Evolutionary conservation across 2,329 filamentous ascomycete genomes (phyloP).

Genomic region (Trichoderma semiorbis): DNA sequence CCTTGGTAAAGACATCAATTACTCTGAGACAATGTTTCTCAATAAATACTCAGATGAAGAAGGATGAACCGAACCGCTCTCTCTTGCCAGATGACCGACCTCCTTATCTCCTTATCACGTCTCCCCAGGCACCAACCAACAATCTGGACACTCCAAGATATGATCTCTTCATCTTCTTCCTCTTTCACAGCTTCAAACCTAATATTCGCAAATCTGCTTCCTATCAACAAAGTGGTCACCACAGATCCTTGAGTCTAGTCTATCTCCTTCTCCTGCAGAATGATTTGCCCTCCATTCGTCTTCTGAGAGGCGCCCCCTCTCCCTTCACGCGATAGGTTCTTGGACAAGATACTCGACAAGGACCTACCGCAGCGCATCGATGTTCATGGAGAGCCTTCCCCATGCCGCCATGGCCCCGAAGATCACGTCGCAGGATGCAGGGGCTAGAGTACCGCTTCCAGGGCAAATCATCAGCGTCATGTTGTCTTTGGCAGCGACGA

Average conservation of each 20-base stretch:
- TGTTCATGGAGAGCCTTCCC: not conserved
- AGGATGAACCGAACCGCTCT: not conserved
- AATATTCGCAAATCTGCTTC: not conserved
- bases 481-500: slow-evolving; percentile 33
- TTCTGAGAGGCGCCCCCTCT: not conserved
- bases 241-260: not conserved
- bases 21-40: not conserved
- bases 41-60: not conserved
- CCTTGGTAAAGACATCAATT: not conserved
- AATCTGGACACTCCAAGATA: not conserved
- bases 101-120: not conserved
- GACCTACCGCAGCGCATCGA: not conserved
- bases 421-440: not conserved
- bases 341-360: not conserved
- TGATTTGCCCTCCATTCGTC: not conserved
- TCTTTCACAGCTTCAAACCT: not conserved
- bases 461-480: slow-evolving; percentile 37
- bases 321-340: not conserved
- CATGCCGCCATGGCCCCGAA: not conserved
- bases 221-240: not conserved
- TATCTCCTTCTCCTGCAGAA: not conserved
- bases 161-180: not conserved
- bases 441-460: slow-evolving; percentile 30
- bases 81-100: not conserved
- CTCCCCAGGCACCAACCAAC: not conserved